Conservation (phyloP, 495 filamentous ascomycete genomes). For the Choiromyces venosus region DNA sequence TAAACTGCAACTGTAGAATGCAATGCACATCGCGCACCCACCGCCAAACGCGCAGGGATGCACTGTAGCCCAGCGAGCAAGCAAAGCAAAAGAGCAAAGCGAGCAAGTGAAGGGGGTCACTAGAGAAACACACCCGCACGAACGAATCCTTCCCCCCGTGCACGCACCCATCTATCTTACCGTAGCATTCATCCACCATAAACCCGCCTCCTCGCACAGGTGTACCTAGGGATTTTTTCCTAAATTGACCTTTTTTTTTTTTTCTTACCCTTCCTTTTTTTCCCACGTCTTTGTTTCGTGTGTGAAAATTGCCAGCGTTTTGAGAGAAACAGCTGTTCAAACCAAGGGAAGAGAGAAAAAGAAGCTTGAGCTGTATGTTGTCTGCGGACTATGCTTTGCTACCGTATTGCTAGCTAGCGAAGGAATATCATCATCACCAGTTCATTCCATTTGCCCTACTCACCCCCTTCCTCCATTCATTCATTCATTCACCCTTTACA, state of each 20-base stretch:
- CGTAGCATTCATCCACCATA: neutral
- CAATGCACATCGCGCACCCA: slow-evolving; percentile 3
- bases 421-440: neutral
- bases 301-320: neutral
- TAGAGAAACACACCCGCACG: neutral
- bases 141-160: neutral
- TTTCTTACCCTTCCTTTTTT: neutral
- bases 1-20: slow-evolving; percentile 1
- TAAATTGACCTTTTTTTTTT: neutral
- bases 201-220: neutral
- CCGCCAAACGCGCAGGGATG: neutral
- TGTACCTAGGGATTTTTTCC: neutral
- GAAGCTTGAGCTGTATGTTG: neutral
- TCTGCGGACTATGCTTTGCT: neutral
- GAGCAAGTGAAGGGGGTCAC: neutral
- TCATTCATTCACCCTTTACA: neutral
- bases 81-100: neutral
- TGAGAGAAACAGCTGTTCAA: slow-evolving; percentile 1
- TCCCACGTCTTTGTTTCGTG: neutral
- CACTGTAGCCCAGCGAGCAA: neutral
- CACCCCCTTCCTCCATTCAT: neutral
- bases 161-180: neutral
- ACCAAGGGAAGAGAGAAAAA: neutral
- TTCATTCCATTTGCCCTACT: neutral
- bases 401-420: neutral